Evolutionary conservation across 345 rosid species (phyloP), one percentile per base, ranked within the genome.

Genomic region (Angophora floribunda): DNA sequence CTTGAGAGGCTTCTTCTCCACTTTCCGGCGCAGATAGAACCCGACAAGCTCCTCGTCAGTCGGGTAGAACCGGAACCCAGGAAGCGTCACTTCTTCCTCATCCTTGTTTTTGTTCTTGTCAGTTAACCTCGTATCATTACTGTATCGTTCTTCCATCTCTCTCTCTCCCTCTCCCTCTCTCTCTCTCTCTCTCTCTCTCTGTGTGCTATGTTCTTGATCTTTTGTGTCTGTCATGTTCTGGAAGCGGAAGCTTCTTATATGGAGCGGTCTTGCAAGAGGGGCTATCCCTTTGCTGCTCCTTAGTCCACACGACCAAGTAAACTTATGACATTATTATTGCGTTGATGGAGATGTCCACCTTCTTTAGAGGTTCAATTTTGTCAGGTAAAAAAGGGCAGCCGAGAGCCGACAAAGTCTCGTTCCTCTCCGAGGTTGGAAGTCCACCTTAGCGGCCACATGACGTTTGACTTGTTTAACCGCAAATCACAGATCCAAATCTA

Each of bases 41-140:
- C 93, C 93, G 0, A 91, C 91, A 44, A 93, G 92, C 88, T 93
- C 94, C 87, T 93, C 93, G 7, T 93, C 94, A 5, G 94, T 93
- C 4, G 94, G 94, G 87, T 93, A 92, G 61, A 93, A 93, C 78
- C 93, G 86, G 78, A 92, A 93, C 63, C 94, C 94, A 1, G 94
- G 94, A 88, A 92, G 92, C 87, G 65, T 75, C 45, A 21, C 89
- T 79, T 89, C 92, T 30, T 89, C 92, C 5, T 86, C 88, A 19
- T 86, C 90, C 30, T 87, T 80, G 80, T 70, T 70, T 47, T 36
- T 70, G 47, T 70, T 36, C 87, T 85, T 16, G 87, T 51, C 57
- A 7, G 14, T 32, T 32, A 52, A 13, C 86, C 45, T 51, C 9
- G 87, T 17, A 17, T 57, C 65, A 32, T 26, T 52, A 21, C 47